These are phyloP conservation scores for Parasarocladium wereldwijsianum DNA, from an alignment of 2,329 filamentous ascomycete species.

Conservation along the genomic window DNA sequence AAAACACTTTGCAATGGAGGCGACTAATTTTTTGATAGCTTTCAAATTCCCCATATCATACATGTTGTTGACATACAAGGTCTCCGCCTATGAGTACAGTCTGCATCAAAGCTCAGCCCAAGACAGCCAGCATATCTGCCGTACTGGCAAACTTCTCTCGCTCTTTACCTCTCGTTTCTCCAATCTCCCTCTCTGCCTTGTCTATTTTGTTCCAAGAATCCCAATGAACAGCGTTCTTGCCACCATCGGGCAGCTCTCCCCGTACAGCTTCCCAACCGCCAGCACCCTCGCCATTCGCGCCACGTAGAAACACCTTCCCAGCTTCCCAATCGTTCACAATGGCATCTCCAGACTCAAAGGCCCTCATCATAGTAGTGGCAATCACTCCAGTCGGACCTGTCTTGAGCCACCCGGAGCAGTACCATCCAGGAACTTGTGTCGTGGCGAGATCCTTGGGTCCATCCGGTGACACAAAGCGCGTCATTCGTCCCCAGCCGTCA, in stretches of 20 bases:
- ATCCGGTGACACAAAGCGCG: conserved; percentile 18
- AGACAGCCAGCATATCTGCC: conserved; percentile 40
- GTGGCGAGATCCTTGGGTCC: conserved; percentile 16
- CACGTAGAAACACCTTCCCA: conserved; percentile 23
- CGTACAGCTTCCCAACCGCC: conserved; percentile 67
- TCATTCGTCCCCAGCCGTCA: conserved; percentile 62
- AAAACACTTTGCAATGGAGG: conserved; percentile 13
- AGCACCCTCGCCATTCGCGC: conserved; percentile 2
- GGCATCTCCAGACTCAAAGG: conserved; percentile 75
- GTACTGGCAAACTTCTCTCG: conserved; percentile 55
- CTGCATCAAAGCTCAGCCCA: conserved; percentile 20
- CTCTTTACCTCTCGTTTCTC: conserved; percentile 54
- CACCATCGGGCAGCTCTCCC: conserved; percentile 36
- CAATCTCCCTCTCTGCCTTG: conserved; percentile 54
- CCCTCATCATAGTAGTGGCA: conserved; percentile 88
- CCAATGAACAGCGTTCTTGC: conserved; percentile 59
- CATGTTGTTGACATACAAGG: not conserved
- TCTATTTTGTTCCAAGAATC: conserved; percentile 76
- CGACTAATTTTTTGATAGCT: too few relatives aligned
- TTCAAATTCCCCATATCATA: too few relatives aligned
- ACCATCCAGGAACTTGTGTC: conserved; percentile 51
- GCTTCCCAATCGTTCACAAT: conserved; percentile 63
- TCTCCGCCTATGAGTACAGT: conserved; percentile 1
- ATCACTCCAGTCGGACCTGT: conserved; percentile 90
- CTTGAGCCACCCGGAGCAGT: conserved; percentile 96